These are phyloP conservation scores for Leccinum uliginosum DNA, from an alignment of 768 basidiomycete species.

Conservation along the genomic window DNA sequence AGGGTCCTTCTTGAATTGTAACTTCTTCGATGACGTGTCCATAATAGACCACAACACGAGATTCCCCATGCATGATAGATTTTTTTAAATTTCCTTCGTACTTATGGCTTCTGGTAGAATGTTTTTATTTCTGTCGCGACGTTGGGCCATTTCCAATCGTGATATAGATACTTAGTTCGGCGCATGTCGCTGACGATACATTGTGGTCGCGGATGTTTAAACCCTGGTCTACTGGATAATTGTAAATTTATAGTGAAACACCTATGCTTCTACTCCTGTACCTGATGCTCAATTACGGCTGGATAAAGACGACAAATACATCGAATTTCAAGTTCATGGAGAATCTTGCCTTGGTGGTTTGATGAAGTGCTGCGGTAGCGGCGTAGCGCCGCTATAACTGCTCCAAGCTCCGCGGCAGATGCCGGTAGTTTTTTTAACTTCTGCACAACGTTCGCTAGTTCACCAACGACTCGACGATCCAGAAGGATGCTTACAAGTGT, in stretches of 20 bases:
- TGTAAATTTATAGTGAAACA: not conserved
- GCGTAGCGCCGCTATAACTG: not conserved
- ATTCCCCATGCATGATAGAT: too few species aligned
- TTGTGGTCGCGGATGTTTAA: not conserved
- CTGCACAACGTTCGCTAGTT: not conserved
- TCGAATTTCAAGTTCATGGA: not conserved
- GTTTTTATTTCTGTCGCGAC: not conserved
- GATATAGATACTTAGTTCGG: not conserved
- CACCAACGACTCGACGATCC: not conserved
- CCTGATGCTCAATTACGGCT: too few species aligned
- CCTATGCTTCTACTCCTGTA: not conserved
- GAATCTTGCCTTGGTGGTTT: not conserved
- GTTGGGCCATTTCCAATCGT: not conserved
- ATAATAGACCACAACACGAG: not conserved
- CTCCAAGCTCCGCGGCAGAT: not conserved
- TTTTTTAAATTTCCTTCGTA: not conserved
- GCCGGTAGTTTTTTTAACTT: not conserved
- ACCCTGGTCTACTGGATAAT: not conserved
- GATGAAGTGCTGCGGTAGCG: not conserved
- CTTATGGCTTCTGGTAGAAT: not conserved
- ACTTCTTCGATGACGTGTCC: too few species aligned
- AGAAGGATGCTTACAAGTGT: not conserved
- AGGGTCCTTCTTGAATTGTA: too few species aligned
- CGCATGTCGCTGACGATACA: not conserved
- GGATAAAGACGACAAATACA: not conserved